phyloP scores from a whole-genome alignment of 495 filamentous ascomycete species.

The Xylaria scruposa region DNA sequence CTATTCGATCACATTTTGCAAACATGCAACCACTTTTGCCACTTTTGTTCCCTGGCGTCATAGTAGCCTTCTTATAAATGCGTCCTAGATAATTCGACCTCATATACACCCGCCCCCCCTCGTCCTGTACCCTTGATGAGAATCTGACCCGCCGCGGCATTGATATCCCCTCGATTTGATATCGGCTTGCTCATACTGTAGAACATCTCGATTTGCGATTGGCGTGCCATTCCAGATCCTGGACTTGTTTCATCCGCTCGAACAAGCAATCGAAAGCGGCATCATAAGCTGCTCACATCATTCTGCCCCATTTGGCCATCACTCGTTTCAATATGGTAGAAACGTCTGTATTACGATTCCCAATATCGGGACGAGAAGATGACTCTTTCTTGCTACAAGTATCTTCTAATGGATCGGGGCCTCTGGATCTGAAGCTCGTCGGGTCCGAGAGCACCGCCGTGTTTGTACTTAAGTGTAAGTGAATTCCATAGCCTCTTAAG shows the following conservation, averaged over 20 bases:
- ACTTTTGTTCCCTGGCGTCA: conserved; percentile 13
- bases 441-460: conserved; percentile 42
- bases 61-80: conserved; percentile 7
- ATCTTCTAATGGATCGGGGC: conserved; percentile 35
- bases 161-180: neutral
- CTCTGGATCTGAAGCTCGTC: conserved; percentile 39
- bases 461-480: conserved; percentile 40
- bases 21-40: conserved; percentile 1
- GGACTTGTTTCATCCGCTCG: neutral
- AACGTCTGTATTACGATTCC: conserved; percentile 34
- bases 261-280: conserved; percentile 8
- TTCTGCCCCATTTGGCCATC: neutral
- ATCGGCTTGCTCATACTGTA: neutral
- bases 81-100: neutral
- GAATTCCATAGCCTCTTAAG: conserved; percentile 21
- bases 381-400: conserved; percentile 36
- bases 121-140: neutral
- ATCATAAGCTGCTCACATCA: neutral
- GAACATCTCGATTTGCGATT: neutral
- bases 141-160: neutral
- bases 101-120: conserved; percentile 9
- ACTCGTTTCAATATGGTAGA: conserved; percentile 30
- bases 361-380: conserved; percentile 34
- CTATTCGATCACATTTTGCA: neutral
- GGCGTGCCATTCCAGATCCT: neutral